Percentiles rank a stretch among this genome's conserved stretches.
phyloP scores from a whole-genome alignment of 2,329 filamentous ascomycete genomes.

The Colletotrichum somersetense region DNA sequence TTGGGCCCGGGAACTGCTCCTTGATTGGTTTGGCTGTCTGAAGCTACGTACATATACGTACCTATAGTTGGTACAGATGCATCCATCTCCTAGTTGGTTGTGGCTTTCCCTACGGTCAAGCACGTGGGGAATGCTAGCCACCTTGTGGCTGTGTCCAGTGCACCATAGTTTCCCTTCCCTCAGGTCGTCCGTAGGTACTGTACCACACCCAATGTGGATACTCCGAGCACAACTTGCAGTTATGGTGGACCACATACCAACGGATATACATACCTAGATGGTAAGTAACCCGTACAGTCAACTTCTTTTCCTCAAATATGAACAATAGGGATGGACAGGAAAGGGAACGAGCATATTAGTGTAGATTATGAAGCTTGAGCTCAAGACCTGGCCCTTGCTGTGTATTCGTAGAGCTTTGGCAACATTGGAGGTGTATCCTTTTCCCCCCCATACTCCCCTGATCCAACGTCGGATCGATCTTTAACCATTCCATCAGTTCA shows the following conservation, averaged over 20 bases:
- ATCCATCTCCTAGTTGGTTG: not conserved
- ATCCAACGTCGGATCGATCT: not conserved
- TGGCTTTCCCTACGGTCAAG: not conserved
- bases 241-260: not conserved
- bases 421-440: not conserved
- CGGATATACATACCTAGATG: not conserved
- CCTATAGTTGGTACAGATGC: not conserved
- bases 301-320: not conserved
- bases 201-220: slow-evolving; percentile 15
- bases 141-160: not conserved
- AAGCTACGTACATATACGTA: not conserved
- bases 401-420: not conserved
- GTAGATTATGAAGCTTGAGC: not conserved
- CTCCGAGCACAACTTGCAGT: not conserved
- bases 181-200: not conserved
- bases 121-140: not conserved
- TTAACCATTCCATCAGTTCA: not conserved
- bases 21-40: not conserved
- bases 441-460: not conserved
- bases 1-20: not conserved
- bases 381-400: not conserved
- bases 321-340: not conserved
- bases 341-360: not conserved
- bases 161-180: too few species aligned
- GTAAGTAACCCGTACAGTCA: too few species aligned